A percentile compares a stretch with the other conserved stretches of the same genome.
phyloP scores from a whole-genome alignment of 164 flowering plant species.

The Tinospora cordifolia region DNA sequence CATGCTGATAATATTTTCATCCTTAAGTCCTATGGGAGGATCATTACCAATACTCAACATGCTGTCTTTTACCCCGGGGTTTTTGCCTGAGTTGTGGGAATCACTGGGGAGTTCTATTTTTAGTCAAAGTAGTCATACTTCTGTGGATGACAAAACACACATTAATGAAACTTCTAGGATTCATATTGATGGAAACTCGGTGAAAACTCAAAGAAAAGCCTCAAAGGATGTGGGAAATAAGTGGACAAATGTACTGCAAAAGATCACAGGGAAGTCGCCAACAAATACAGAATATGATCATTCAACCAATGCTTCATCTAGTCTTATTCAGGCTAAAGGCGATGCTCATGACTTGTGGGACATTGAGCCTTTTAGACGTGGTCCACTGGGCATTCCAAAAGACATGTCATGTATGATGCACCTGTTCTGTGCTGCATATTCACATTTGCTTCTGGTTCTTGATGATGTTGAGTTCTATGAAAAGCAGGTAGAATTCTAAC shows the following conservation, averaged over 20 bases:
- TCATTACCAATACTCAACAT: constrained; percentile 75
- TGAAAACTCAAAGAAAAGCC: constrained; percentile 35
- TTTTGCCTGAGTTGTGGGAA: constrained; percentile 57
- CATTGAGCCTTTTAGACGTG: constrained; percentile 56
- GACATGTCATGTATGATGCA: constrained; percentile 60
- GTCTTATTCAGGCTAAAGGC: constrained; percentile 19
- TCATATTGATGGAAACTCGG: constrained; percentile 22
- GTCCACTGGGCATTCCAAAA: constrained; percentile 59
- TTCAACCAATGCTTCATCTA: constrained; percentile 15
- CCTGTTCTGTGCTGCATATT: constrained; percentile 79
- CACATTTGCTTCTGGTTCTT: constrained; percentile 81
- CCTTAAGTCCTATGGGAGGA: constrained; percentile 49
- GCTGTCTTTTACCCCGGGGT: constrained; percentile 89
- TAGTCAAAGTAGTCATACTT: constrained; percentile 18
- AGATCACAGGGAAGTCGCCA: constrained; percentile 60
- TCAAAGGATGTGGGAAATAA: constrained; percentile 53
- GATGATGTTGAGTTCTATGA: constrained; percentile 97
- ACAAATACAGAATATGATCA: constrained; percentile 25
- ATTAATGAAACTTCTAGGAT: constrained; percentile 21
- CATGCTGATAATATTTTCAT: constrained; percentile 67
- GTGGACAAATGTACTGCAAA: constrained; percentile 66
- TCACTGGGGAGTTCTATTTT: constrained; percentile 50
- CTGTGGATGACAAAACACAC: constrained; percentile 11
- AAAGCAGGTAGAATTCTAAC: constrained; percentile 59
- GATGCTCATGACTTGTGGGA: constrained; percentile 56